phyloP scores from a whole-genome alignment of 805 yeast genomes.

The Kluyveromyces lactis region DNA sequence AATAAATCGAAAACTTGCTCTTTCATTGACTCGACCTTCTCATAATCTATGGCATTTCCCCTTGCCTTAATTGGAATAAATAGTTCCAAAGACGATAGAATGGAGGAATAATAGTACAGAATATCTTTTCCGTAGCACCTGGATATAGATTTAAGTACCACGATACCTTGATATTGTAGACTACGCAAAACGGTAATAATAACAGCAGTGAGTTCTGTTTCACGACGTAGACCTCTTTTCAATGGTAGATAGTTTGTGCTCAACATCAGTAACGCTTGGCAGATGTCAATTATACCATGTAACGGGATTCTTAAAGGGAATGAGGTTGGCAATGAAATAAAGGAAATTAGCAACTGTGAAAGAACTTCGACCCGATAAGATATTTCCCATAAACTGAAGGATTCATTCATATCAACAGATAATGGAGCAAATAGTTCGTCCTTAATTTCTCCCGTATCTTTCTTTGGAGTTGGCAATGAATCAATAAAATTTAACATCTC shows the following conservation, averaged over 20 bases:
- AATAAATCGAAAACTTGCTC: slow-evolving; percentile 19
- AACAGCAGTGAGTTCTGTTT: slow-evolving; percentile 37
- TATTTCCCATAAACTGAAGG: slow-evolving; percentile 42
- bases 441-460: slow-evolving; percentile 5
- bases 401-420: slow-evolving; percentile 50
- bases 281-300: slow-evolving; percentile 43
- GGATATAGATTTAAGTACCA: slow-evolving; percentile 29
- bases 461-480: slow-evolving; percentile 28
- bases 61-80: slow-evolving; percentile 42
- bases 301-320: slow-evolving; percentile 53
- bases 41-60: slow-evolving; percentile 36
- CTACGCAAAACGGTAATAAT: slow-evolving; percentile 37
- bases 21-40: slow-evolving; percentile 21
- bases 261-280: slow-evolving; percentile 48
- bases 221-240: slow-evolving; percentile 49
- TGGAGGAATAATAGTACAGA: slow-evolving; percentile 41
- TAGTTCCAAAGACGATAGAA: slow-evolving; percentile 49
- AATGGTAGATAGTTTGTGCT: slow-evolving; percentile 47
- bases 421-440: slow-evolving; percentile 39
- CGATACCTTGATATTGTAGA: slow-evolving; percentile 39
- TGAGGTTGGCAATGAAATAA: slow-evolving; percentile 45
- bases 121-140: slow-evolving; percentile 26
- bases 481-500: slow-evolving; percentile 37
- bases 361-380: slow-evolving; percentile 44
- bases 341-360: slow-evolving; percentile 37